phyloP scores from a whole-genome alignment of 805 yeast genomes.

The Ogataea thermomethanolica region DNA sequence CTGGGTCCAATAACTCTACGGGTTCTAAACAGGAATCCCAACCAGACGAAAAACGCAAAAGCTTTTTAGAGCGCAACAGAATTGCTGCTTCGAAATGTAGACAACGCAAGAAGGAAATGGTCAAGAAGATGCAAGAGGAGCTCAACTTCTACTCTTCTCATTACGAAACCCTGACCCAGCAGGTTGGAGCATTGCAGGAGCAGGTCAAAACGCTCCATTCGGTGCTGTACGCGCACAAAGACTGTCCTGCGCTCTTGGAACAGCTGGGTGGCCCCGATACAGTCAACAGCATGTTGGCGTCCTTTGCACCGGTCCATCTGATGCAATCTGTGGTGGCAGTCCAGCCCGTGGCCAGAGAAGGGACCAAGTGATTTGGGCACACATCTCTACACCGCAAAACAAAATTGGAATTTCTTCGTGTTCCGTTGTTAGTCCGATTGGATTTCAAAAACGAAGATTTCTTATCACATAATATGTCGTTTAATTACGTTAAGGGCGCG shows the following conservation, averaged over 20 bases:
- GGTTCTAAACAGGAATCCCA: slow-evolving; percentile 29
- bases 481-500: slow-evolving; percentile 53
- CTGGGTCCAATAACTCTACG: neutral
- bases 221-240: slow-evolving; percentile 47
- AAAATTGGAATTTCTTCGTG: no score
- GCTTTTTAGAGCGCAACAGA: slow-evolving; percentile 85
- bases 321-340: slow-evolving; percentile 1
- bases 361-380: no score
- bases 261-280: slow-evolving; percentile 47
- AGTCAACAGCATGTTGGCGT: slow-evolving; percentile 39
- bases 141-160: slow-evolving; percentile 66
- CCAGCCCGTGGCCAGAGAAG: neutral
- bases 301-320: slow-evolving; percentile 27
- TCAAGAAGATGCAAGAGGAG: slow-evolving; percentile 78
- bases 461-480: slow-evolving; percentile 36
- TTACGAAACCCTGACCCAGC: slow-evolving; percentile 60
- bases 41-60: slow-evolving; percentile 73
- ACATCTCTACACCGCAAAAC: no score
- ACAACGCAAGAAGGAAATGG: slow-evolving; percentile 86
- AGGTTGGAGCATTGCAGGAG: slow-evolving; percentile 55
- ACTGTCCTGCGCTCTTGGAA: slow-evolving; percentile 40
- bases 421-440: no score
- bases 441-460: neutral
- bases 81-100: slow-evolving; percentile 97
- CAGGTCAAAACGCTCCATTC: slow-evolving; percentile 51